Percentiles rank a stretch among this genome's conserved stretches.
phyloP scores from a whole-genome alignment of 2,329 filamentous ascomycete species.

The Apiospora malaysiana region DNA sequence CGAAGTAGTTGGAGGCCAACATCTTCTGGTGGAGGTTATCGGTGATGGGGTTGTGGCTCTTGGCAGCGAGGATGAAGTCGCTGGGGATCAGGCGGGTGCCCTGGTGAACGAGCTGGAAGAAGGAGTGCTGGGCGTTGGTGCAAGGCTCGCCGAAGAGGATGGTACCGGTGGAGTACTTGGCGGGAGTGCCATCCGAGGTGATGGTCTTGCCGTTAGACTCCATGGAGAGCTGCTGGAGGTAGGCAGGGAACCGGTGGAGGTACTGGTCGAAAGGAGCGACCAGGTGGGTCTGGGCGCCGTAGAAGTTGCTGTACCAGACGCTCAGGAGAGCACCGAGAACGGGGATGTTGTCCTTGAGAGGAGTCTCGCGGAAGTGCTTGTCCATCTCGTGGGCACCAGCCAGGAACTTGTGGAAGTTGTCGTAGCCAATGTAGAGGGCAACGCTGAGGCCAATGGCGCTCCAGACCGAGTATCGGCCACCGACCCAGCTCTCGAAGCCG shows the following conservation, averaged over 20 bases:
- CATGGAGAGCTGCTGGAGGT: constrained; percentile 99
- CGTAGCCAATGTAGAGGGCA: constrained; percentile 91
- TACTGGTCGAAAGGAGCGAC: constrained; percentile 99
- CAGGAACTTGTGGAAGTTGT: constrained; percentile 97
- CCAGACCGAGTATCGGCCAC: constrained; percentile 98
- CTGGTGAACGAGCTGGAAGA: constrained; percentile 99
- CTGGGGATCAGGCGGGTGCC: constrained; percentile 98
- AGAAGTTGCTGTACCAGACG: constrained; percentile 99
- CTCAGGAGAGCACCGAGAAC: constrained; percentile 89
- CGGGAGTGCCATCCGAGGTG: constrained; percentile 83
- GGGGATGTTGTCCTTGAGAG: constrained; percentile 94
- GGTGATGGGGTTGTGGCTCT: constrained; percentile 95
- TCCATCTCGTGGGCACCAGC: constrained; percentile 97
- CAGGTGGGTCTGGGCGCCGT: constrained; percentile 95
- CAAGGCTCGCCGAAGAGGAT: constrained; percentile 98
- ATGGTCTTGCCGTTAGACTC: constrained; percentile 99
- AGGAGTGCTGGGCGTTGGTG: constrained; percentile 99
- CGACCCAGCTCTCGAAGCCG: constrained; percentile 98
- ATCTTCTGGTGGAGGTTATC: constrained; percentile 96
- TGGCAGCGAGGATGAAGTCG: constrained; percentile 95
- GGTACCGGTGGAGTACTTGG: constrained; percentile 96
- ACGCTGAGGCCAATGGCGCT: constrained; percentile 97
- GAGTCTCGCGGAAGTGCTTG: constrained; percentile 92
- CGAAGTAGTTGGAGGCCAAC: constrained; percentile 91
- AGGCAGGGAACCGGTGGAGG: constrained; percentile 97